A percentile compares a stretch with the other conserved stretches of the same genome.
phyloP scores from a whole-genome alignment of 495 filamentous ascomycete species.

The Tuber brumale region DNA sequence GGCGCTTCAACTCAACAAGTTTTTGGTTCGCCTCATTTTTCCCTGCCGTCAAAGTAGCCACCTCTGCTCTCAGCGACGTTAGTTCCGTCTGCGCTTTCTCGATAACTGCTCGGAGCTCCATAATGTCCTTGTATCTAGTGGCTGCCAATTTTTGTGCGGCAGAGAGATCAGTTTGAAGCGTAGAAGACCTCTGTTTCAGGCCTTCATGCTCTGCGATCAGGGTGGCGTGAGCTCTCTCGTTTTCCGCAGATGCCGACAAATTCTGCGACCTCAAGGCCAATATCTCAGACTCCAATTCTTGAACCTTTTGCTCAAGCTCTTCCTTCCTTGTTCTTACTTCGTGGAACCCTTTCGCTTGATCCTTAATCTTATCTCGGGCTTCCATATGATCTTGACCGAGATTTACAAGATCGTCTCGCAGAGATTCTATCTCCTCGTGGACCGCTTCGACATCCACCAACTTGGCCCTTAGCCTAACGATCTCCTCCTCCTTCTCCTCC shows the following conservation, averaged over 20 bases:
- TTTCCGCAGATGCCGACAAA: conserved; percentile 47
- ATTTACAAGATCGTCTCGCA: conserved; percentile 68
- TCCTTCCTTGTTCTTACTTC: conserved; percentile 51
- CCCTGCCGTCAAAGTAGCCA: conserved; percentile 59
- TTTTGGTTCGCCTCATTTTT: conserved; percentile 68
- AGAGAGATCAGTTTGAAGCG: conserved; percentile 73
- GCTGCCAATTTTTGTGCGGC: conserved; percentile 80
- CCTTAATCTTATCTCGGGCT: conserved; percentile 72
- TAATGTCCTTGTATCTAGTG: conserved; percentile 78
- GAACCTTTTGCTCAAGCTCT: conserved; percentile 45
- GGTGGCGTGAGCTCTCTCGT: conserved; percentile 52
- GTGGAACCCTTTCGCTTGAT: conserved; percentile 59
- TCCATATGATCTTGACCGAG: conserved; percentile 76
- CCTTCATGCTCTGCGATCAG: conserved; percentile 67
- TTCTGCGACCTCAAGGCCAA: conserved; percentile 59
- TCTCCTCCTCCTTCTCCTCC: conserved; percentile 62
- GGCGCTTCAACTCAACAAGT: conserved; percentile 58
- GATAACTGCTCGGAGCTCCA: conserved; percentile 66
- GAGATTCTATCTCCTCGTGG: conserved; percentile 75
- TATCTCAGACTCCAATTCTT: conserved; percentile 45
- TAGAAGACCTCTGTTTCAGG: conserved; percentile 60
- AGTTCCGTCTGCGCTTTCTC: conserved; percentile 85
- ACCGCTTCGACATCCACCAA: conserved; percentile 71
- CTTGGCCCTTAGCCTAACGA: conserved; percentile 59
- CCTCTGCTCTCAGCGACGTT: conserved; percentile 64